Evolutionary conservation across 208 protist species (phyloP).

Genomic region (Trypanosoma brucei): DNA sequence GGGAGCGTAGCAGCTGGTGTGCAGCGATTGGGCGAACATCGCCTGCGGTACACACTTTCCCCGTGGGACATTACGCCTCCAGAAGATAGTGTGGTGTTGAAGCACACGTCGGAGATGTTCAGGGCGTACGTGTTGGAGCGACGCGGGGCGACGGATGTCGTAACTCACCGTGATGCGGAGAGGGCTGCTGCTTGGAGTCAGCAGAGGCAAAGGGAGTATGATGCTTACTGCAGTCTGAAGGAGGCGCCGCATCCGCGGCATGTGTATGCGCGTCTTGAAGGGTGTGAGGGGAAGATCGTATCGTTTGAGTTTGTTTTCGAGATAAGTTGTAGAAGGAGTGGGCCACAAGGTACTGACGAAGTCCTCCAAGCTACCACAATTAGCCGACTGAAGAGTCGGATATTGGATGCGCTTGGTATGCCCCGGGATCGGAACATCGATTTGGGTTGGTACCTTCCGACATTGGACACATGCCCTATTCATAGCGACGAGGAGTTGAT

Average conservation of each 20-base stretch:
- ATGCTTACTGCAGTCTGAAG: constrained; percentile 41
- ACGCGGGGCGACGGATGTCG: constrained; percentile 42
- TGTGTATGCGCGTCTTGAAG: constrained; percentile 80
- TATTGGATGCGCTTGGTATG: constrained; percentile 49
- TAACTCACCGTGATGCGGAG: constrained; percentile 52
- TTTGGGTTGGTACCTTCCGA: constrained; percentile 85
- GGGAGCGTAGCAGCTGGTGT: constrained; percentile 56
- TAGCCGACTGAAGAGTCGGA: constrained; percentile 35
- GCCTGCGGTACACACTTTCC: constrained; percentile 72
- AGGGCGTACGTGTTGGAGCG: constrained; percentile 82
- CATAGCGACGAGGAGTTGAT: constrained; percentile 72
- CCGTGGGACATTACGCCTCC: constrained; percentile 83
- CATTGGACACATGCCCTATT: constrained; percentile 77
- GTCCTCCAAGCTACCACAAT: constrained; percentile 23
- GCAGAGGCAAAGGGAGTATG: constrained; percentile 79
- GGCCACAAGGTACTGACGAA: constrained; percentile 1
- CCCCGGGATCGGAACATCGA: constrained; percentile 58
- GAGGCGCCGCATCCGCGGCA: constrained; percentile 63
- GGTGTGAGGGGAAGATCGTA: constrained; percentile 82
- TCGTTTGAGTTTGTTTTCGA: constrained; percentile 79
- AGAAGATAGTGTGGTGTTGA: constrained; percentile 63
- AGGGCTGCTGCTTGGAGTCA: constrained; percentile 58
- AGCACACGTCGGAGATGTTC: constrained; percentile 74
- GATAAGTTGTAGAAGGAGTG: constrained; percentile 7
- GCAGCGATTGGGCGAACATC: constrained; percentile 37